Conservation (phyloP, 371 early-diverging fungal species). For the Synchytrium microbalum region DNA sequence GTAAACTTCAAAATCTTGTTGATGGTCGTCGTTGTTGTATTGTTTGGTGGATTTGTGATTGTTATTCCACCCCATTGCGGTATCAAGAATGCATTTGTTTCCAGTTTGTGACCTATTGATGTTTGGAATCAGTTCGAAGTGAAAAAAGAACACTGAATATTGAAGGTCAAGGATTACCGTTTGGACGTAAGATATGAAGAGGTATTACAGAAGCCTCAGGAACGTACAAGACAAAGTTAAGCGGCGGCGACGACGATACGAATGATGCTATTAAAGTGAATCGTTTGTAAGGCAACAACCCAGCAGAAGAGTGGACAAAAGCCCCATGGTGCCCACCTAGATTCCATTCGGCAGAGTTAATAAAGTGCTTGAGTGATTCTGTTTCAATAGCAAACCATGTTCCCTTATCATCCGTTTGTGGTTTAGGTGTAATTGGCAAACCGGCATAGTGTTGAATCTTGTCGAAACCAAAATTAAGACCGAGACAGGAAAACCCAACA, state of each 20-base stretch:
- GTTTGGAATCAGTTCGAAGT: constrained; percentile 1
- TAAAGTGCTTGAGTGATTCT: constrained; percentile 63
- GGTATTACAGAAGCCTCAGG: constrained; percentile 62
- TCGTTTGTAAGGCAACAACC: background rate
- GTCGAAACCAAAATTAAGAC: background rate
- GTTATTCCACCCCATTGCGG: constrained; percentile 91
- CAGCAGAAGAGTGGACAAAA: background rate
- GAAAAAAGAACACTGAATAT: background rate
- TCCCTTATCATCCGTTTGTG: constrained; percentile 22
- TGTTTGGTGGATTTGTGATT: constrained; percentile 53
- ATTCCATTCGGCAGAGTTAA: constrained; percentile 88
- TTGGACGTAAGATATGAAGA: constrained; percentile 51
- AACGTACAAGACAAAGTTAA: constrained; percentile 81
- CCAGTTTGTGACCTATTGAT: constrained; percentile 16
- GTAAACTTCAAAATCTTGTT: background rate
- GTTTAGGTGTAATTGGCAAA: constrained; percentile 53
- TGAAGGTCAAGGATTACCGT: constrained; percentile 23
- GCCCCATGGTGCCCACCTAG: constrained; percentile 56
- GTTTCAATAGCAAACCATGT: constrained; percentile 44
- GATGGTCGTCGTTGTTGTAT: background rate
- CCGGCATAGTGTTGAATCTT: constrained; percentile 67
- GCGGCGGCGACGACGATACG: constrained; percentile 66
- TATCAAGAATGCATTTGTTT: constrained; percentile 73
- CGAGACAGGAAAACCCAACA: constrained; percentile 10
- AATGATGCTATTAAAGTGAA: constrained; percentile 55